Conservation (phyloP, 148 eudicot genomes). For the Nepenthes gracilis region DNA sequence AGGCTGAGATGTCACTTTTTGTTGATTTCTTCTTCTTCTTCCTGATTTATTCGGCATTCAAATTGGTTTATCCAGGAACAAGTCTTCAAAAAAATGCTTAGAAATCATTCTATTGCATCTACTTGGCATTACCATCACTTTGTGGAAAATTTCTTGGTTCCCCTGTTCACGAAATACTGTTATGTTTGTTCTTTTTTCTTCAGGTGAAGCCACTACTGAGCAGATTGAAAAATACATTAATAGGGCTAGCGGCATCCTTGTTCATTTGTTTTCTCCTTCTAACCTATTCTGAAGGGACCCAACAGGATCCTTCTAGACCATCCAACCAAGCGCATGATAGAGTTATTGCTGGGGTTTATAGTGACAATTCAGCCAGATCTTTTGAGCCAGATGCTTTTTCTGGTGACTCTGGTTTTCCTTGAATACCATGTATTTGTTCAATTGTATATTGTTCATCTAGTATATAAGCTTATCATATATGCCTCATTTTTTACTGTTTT, state of each 20-base stretch:
- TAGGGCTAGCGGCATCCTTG: constrained; percentile 55
- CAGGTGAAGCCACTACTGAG: constrained; percentile 86
- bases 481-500: no score
- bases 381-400: constrained; percentile 93
- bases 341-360: constrained; percentile 72
- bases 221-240: constrained; percentile 66
- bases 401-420: constrained; percentile 39
- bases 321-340: constrained; percentile 40
- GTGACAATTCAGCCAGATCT: constrained; percentile 72
- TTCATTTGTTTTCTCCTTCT: constrained; percentile 31
- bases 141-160: no score
- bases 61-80: no score
- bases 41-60: no score
- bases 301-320: constrained; percentile 19
- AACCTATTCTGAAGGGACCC: constrained; percentile 31
- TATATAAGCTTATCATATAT: no score
- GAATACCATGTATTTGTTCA: constrained; percentile 4
- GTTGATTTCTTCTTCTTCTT: no score
- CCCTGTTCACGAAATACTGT: neutral
- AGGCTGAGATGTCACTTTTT: no score
- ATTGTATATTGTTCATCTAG: neutral
- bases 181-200: neutral
- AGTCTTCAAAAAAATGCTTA: no score
- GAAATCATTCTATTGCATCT: no score
- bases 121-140: no score